phyloP scores from a whole-genome alignment of 2,329 filamentous ascomycete genomes.

The Ophiocordyceps unilateralis region DNA sequence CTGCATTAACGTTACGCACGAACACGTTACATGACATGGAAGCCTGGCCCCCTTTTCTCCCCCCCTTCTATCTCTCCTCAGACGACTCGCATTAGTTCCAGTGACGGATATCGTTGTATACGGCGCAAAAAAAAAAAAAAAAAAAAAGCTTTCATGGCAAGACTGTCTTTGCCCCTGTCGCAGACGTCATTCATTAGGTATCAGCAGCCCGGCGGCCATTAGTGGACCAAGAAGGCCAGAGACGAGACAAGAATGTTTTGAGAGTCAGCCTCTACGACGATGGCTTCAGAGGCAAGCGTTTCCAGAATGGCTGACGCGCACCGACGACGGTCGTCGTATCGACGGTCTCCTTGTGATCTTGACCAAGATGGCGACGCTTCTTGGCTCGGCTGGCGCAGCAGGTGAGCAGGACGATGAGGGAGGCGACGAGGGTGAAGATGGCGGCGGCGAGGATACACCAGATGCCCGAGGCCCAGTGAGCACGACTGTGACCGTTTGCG shows the following conservation, averaged over 20 bases:
- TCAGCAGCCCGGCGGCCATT: too few relatives aligned
- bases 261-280: neutral
- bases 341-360: conserved; percentile 10
- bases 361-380: conserved; percentile 9
- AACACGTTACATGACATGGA: too few relatives aligned
- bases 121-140: too few relatives aligned
- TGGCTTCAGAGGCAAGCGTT: neutral
- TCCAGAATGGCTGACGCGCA: conserved; percentile 6
- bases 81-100: too few relatives aligned
- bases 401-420: conserved; percentile 40
- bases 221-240: neutral
- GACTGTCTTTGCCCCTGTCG: too few relatives aligned
- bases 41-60: too few relatives aligned
- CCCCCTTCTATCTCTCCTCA: too few relatives aligned
- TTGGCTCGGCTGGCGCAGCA: conserved; percentile 37
- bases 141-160: too few relatives aligned
- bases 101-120: too few relatives aligned
- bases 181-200: too few relatives aligned
- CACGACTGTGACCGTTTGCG: conserved; percentile 24
- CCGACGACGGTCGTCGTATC: conserved; percentile 2
- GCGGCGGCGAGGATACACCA: conserved; percentile 43
- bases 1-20: too few relatives aligned
- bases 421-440: conserved; percentile 35
- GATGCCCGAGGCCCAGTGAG: conserved; percentile 34
- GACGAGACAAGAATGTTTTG: neutral